Base-by-base conservation (phyloP, 257 asterid genomes). In the Capsicum pubescens region DNA sequence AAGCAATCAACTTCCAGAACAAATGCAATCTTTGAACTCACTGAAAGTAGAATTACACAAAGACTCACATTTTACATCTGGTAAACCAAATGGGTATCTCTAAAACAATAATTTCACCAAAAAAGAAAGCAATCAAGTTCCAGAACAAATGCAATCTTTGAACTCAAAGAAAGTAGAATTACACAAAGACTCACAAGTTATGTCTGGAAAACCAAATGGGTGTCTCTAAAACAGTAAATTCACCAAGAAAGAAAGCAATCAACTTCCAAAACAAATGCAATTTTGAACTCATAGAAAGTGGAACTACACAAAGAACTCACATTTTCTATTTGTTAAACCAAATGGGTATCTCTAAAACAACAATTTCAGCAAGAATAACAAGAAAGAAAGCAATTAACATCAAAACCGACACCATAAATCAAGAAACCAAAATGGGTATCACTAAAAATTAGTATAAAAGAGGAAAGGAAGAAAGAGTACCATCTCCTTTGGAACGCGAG, bases 401-500 rank as follows among this genome's bases (percentile, higher is more conserved):
- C 44, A 64, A 14, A 36, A 8, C 35, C 6, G 7, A 69, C 8
- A 36, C 16, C 26, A 44, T 17, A 83, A 12, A 59, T 55, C 21
- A 61, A 39, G 55, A 50, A 81, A 50, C 26, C 26, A 39, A 82
- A 82, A 46, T 32, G 76, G 61, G 52, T 36, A 61, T 44, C 15
- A 48, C n/a, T 10, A 72, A 19, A 39, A 46, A 46, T 2, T 44
- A 26, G 39, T 10, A 58, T 10, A 46, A 48, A 71, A 7, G 5
- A 76, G 7, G 7, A 42, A 68, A 56, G 54, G 9, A 83, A 58
- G 11, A 55, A 55, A 59, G n/a, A 59, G 46, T 58, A 83, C 86
- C 86, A 74, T 72, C 82, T 83, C 86, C 86, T 83, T 83, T 74
- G 63, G 82, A 42, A 44, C 11, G 86, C 15, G 82, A 83, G 58